Conservation (phyloP, 352 stramenopile species). For the Hyaloperonospora arabidopsidis region DNA sequence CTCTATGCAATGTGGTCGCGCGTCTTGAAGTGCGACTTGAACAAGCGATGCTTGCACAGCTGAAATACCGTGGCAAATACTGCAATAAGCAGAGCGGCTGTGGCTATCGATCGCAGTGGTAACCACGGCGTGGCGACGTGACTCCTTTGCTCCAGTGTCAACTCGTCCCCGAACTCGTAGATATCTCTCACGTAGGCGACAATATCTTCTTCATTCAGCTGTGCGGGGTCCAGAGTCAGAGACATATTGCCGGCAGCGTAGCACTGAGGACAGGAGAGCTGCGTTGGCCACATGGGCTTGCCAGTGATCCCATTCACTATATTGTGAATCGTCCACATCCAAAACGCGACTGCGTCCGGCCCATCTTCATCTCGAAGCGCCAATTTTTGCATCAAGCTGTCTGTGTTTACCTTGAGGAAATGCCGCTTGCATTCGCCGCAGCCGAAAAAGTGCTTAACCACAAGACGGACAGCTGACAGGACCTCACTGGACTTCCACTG, state of each 20-base stretch:
- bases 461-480: slow-evolving; percentile 54
- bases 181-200: slow-evolving; percentile 43
- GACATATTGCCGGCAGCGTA: slow-evolving; percentile 45
- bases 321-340: slow-evolving; percentile 84
- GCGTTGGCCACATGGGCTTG: slow-evolving; percentile 58
- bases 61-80: slow-evolving; percentile 25
- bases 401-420: slow-evolving; percentile 62
- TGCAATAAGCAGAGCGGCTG: slow-evolving; percentile 22
- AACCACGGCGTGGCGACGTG: slow-evolving; percentile 32
- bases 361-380: slow-evolving; percentile 32
- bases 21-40: slow-evolving; percentile 10
- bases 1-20: slow-evolving; percentile 15
- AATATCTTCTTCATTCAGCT: slow-evolving; percentile 47
- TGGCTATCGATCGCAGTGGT: slow-evolving; percentile 32
- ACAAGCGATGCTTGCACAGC: slow-evolving; percentile 8
- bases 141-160: slow-evolving; percentile 42
- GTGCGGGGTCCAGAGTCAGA: slow-evolving; percentile 38
- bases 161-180: slow-evolving; percentile 44
- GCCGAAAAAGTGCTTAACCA: slow-evolving; percentile 77
- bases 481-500: slow-evolving; percentile 50
- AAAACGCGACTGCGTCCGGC: slow-evolving; percentile 41
- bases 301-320: slow-evolving; percentile 70
- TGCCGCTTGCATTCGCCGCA: slow-evolving; percentile 71
- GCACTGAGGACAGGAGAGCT: slow-evolving; percentile 44
- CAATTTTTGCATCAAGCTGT: slow-evolving; percentile 40